These are phyloP conservation scores for Dionaea muscipula DNA, from an alignment of 179 eudicot genomes.

Conservation along the genomic window DNA sequence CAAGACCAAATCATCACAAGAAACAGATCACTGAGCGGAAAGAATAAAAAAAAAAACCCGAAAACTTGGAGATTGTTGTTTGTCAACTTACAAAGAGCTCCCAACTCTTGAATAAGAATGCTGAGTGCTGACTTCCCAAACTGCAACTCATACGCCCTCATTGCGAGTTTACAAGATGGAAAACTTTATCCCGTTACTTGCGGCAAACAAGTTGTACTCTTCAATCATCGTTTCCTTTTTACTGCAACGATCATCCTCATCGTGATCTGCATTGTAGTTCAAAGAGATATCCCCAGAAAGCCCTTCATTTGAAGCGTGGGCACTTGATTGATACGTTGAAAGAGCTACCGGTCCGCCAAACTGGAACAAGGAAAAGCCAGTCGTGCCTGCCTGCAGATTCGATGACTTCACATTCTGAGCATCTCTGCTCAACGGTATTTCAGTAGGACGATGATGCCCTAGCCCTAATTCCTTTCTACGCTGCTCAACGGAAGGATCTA, in stretches of 20 bases:
- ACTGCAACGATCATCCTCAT: constrained; percentile 33
- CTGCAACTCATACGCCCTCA: constrained; percentile 24
- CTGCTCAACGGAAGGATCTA: constrained; percentile 19
- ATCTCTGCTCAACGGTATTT: constrained; percentile 14
- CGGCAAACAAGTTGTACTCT: constrained; percentile 85
- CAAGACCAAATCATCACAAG: constrained; percentile 12
- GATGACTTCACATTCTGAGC: constrained; percentile 22
- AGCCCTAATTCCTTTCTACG: constrained; percentile 18
- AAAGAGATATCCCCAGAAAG: constrained; percentile 18
- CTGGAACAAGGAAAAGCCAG: constrained; percentile 76
- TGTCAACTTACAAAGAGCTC: constrained; percentile 30
- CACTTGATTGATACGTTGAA: constrained; percentile 27
- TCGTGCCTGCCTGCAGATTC: constrained; percentile 20
- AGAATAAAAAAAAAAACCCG: constrained; percentile 6
- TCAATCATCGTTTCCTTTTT: constrained; percentile 44
- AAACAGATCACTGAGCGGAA: constrained; percentile 8
- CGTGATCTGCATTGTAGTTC: constrained; percentile 11
- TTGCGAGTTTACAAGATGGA: constrained; percentile 38
- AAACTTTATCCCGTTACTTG: constrained; percentile 64
- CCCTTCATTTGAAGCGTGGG: constrained; percentile 34
- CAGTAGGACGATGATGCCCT: constrained; percentile 16
- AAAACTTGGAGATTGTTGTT: constrained; percentile 40
- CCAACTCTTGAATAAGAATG: constrained; percentile 18
- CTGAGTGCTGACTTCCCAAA: constrained; percentile 27
- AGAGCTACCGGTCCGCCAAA: constrained; percentile 73